Evolutionary conservation across 2,329 filamentous ascomycete species (phyloP), one percentile per base, ranked within the genome.

Genomic region (Xylaria polymorpha): DNA sequence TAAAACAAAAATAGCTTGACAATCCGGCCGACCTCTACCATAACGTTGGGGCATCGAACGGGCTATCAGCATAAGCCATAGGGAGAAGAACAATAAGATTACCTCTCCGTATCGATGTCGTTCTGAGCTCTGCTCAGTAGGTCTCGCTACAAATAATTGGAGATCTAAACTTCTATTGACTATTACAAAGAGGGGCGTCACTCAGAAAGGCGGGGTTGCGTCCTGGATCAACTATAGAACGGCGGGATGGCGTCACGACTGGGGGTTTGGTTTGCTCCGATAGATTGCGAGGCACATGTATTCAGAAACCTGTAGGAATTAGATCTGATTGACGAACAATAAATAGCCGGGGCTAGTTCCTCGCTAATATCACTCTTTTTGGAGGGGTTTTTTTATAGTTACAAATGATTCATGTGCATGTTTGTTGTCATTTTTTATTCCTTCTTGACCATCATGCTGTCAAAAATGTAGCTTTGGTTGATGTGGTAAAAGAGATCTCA

Each of bases 301-400:
- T 61, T 64, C 51, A 50, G 15, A 48, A 4, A 44, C 56, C 57
- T 67, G 48, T 62, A 68, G 61, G 67, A 61, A 70, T 69, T 70
- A 75, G 71, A 75, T 67, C 66, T 72, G 67, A 73, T 74, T 73
- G 68, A 70, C 39, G 50, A 73, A 72, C 65, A 72, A 59, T 62
- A 70, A 67, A 66, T 44, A 22, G 43, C 37, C 9, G 62, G 39
- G 62, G 44, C 39, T 37, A 48, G 46, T 39, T 6, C 53, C 18
- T 20, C 22, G 15, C 14, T 46, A 44, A 51, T 14, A 20, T 37
- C 41, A 25, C 18, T 41, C 43, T 25, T 22, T 25, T 6, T 7
- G 12, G 25, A 15, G n/a, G 15, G 5, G 2, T 12, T 25, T 29
- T 37, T 37, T 18, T 35, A 44, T 14, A 14, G 37, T 35, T 7